Percentiles rank a stretch among this genome's conserved stretches.
Evolutionary conservation across 495 filamentous ascomycete genomes (phyloP).

Genomic region (Podospora bellae-mahoneyi): DNA sequence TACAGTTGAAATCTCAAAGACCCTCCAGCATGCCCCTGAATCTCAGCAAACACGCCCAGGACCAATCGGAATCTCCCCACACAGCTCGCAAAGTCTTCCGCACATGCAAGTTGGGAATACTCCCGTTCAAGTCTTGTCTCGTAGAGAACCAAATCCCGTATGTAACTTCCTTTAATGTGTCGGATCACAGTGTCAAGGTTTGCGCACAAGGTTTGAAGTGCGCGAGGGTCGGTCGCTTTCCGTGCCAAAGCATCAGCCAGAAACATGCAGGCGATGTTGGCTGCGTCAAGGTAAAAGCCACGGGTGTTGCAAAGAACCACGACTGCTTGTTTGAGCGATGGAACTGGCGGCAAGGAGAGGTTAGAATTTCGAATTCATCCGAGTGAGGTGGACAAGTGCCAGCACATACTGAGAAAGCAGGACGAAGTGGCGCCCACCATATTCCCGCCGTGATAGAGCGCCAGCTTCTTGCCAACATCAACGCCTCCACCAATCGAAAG

Average conservation of each 20-base stretch:
- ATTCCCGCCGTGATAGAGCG: conserved; percentile 27
- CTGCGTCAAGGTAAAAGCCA: conserved; percentile 20
- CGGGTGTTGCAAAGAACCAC: conserved; percentile 26
- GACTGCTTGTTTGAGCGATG: conserved; percentile 12
- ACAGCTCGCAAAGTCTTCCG: not conserved
- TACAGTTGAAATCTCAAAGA: not conserved
- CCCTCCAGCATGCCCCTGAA: not conserved
- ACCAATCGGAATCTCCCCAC: not conserved
- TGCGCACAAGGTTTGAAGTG: not conserved
- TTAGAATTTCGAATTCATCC: too few relatives aligned
- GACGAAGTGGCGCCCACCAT: conserved; percentile 28
- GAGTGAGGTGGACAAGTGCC: too few relatives aligned
- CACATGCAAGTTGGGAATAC: not conserved
- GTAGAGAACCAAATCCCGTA: not conserved
- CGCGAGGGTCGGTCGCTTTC: not conserved
- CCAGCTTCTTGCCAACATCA: conserved; percentile 8
- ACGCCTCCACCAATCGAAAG: not conserved
- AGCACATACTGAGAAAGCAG: conserved; percentile 9
- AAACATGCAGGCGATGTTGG: conserved; percentile 21
- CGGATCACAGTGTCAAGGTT: not conserved
- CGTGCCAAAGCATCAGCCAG: conserved; percentile 13
- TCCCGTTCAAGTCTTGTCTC: not conserved
- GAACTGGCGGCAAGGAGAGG: not conserved
- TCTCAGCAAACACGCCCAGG: not conserved
- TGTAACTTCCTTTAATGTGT: not conserved